These are phyloP conservation scores for Gossypium sturtianum DNA, from an alignment of 345 rosid species.

Conservation along the genomic window DNA sequence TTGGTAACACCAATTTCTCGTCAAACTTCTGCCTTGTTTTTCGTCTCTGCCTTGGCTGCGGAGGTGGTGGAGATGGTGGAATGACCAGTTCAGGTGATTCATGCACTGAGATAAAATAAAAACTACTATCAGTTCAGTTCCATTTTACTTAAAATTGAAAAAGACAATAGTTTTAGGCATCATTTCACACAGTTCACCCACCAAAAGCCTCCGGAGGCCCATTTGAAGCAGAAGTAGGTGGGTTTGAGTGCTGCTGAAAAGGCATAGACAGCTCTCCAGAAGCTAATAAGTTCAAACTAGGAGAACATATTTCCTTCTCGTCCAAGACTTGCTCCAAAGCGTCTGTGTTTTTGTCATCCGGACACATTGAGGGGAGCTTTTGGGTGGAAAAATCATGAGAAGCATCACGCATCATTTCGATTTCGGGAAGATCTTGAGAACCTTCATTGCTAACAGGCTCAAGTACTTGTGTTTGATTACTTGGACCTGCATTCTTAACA, in stretches of 20 bases:
- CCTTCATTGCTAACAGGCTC: slow-evolving; percentile 7
- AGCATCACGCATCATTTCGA: slow-evolving; percentile 60
- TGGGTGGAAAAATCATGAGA: slow-evolving; percentile 27
- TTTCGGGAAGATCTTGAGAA: slow-evolving; percentile 38
- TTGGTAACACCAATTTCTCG: slow-evolving; percentile 45
- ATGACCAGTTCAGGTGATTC: slow-evolving; percentile 50
- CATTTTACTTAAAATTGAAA: not conserved
- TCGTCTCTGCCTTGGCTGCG: slow-evolving; percentile 26
- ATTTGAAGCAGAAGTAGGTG: slow-evolving; percentile 34
- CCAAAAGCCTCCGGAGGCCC: slow-evolving; percentile 40
- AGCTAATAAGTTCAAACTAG: slow-evolving; percentile 28
- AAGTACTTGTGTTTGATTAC: slow-evolving; percentile 30
- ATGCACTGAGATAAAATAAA: slow-evolving; percentile 33
- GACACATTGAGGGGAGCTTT: slow-evolving; percentile 21
- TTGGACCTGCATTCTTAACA: slow-evolving; percentile 26
- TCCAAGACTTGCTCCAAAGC: slow-evolving; percentile 25
- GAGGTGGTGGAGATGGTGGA: slow-evolving; percentile 53
- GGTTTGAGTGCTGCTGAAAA: slow-evolving; percentile 44
- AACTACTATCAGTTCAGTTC: not conserved
- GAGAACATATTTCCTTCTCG: slow-evolving; percentile 41
- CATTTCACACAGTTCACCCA: slow-evolving; percentile 21
- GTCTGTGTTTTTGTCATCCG: slow-evolving; percentile 18
- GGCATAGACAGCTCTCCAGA: slow-evolving; percentile 31
- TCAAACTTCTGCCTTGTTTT: slow-evolving; percentile 47
- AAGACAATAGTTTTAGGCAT: not conserved